Percentiles rank a stretch among this genome's conserved stretches.
Evolutionary conservation across 2,329 filamentous ascomycete genomes (phyloP).

Genomic region (Colletotrichum musae): DNA sequence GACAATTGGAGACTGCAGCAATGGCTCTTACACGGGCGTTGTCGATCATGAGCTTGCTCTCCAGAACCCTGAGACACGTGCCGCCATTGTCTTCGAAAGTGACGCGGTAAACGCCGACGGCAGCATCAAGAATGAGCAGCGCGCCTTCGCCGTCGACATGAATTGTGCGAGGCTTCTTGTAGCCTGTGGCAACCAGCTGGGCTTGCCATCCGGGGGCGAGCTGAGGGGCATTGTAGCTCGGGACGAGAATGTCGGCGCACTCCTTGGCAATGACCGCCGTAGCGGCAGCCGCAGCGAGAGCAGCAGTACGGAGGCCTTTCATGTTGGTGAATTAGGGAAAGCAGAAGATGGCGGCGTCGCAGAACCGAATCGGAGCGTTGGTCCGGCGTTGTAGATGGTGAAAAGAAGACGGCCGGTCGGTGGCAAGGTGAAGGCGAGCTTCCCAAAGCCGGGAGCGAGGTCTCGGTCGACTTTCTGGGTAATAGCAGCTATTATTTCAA

Average conservation of each 20-base stretch:
- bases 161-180: constrained; percentile 60
- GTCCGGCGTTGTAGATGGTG: background rate
- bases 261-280: constrained; percentile 32
- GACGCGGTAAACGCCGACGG: constrained; percentile 58
- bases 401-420: background rate
- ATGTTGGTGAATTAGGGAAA: constrained; percentile 1
- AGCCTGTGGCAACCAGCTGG: constrained; percentile 57
- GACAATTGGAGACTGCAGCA: background rate
- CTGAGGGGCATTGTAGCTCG: constrained; percentile 53
- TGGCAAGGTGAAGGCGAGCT: constrained; percentile 13
- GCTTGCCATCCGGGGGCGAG: constrained; percentile 61
- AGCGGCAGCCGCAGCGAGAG: constrained; percentile 16
- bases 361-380: background rate
- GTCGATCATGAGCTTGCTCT: constrained; percentile 52
- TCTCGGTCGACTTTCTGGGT: constrained; percentile 5
- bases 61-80: constrained; percentile 57
- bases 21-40: constrained; percentile 51
- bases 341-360: background rate
- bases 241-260: constrained; percentile 54
- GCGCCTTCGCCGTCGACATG: constrained; percentile 61
- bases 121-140: constrained; percentile 61
- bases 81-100: constrained; percentile 57
- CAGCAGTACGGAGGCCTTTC: constrained; percentile 29
- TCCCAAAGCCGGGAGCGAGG: constrained; percentile 14
- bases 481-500: background rate